Percentiles rank a stretch among this genome's conserved stretches.
phyloP scores from a whole-genome alignment of 2,329 filamentous ascomycete genomes.

The Furcasterigmium sp. region DNA sequence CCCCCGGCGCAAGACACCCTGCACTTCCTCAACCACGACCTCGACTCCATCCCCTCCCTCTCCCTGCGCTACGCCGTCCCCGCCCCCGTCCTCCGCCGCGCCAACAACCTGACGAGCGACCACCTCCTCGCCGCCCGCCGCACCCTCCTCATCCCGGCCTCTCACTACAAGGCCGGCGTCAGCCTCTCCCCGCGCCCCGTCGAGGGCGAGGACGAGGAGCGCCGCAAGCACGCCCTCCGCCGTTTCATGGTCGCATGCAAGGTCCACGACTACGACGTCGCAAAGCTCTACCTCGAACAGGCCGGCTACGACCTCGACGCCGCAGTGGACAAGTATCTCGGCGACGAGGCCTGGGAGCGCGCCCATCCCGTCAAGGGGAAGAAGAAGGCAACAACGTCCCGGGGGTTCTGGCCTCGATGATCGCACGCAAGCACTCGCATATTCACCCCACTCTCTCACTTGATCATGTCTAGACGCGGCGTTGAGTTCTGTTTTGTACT shows the following conservation, averaged over 20 bases:
- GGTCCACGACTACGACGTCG: slow-evolving; percentile 70
- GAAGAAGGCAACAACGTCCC: slow-evolving; percentile 12
- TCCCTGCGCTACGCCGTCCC: slow-evolving; percentile 69
- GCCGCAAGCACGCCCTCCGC: slow-evolving; percentile 63
- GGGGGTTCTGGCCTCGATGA: neutral
- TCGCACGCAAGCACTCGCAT: neutral
- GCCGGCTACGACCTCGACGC: slow-evolving; percentile 58
- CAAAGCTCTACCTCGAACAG: slow-evolving; percentile 69
- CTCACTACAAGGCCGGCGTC: slow-evolving; percentile 61
- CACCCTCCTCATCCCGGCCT: slow-evolving; percentile 66
- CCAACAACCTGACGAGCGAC: slow-evolving; percentile 68
- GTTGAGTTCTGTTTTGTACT: too few relatives aligned
- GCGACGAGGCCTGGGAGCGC: slow-evolving; percentile 72
- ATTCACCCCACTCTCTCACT: neutral
- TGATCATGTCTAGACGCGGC: too few relatives aligned
- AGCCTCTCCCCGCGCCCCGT: slow-evolving; percentile 65
- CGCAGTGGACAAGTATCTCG: slow-evolving; percentile 60
- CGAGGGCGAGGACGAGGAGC: slow-evolving; percentile 71
- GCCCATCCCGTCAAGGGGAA: slow-evolving; percentile 50
- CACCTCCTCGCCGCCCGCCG: slow-evolving; percentile 64
- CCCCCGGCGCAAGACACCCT: slow-evolving; percentile 52
- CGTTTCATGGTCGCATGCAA: slow-evolving; percentile 79
- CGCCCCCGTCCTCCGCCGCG: slow-evolving; percentile 51
- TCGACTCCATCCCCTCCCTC: slow-evolving; percentile 63
- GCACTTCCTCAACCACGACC: slow-evolving; percentile 68